phyloP scores from a whole-genome alignment of 495 filamentous ascomycete genomes.

The Aspergillus sclerotioniger region DNA sequence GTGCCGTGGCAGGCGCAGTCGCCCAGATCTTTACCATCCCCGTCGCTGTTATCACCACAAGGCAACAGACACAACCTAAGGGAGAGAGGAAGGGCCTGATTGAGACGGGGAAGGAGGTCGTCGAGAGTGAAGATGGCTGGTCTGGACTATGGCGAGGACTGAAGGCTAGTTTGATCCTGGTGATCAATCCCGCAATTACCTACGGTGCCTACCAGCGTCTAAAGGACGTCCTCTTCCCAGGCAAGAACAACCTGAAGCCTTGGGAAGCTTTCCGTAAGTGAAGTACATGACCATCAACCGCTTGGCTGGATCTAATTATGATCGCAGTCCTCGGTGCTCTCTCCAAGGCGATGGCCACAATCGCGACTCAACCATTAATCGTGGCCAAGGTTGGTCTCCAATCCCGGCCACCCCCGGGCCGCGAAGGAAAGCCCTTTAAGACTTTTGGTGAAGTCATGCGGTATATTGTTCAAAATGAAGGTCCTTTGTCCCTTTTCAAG shows the following conservation, averaged over 20 bases:
- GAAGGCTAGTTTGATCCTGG: slow-evolving; percentile 94
- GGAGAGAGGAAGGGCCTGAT: slow-evolving; percentile 80
- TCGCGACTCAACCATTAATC: slow-evolving; percentile 92
- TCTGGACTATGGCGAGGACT: slow-evolving; percentile 90
- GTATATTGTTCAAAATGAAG: slow-evolving; percentile 88
- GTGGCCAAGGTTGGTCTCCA: slow-evolving; percentile 97
- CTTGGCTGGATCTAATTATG: slow-evolving; percentile 21
- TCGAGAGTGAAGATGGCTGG: slow-evolving; percentile 86
- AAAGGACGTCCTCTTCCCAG: slow-evolving; percentile 74
- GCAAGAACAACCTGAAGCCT: slow-evolving; percentile 71
- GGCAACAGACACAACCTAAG: slow-evolving; percentile 90
- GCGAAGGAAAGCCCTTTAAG: slow-evolving; percentile 91
- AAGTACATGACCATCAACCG: background rate
- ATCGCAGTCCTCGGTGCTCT: slow-evolving; percentile 78
- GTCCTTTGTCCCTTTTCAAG: slow-evolving; percentile 81
- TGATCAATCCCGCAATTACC: slow-evolving; percentile 96
- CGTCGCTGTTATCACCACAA: slow-evolving; percentile 89
- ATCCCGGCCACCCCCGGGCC: slow-evolving; percentile 79
- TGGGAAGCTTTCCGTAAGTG: slow-evolving; percentile 89
- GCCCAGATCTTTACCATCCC: slow-evolving; percentile 97
- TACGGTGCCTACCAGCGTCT: slow-evolving; percentile 96
- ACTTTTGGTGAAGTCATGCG: slow-evolving; percentile 92
- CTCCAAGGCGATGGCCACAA: slow-evolving; percentile 90
- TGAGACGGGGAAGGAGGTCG: slow-evolving; percentile 85
- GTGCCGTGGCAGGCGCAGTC: slow-evolving; percentile 83